Conservation (phyloP, 1,139 yeast species). For the Entelexis paramagnoliae region DNA sequence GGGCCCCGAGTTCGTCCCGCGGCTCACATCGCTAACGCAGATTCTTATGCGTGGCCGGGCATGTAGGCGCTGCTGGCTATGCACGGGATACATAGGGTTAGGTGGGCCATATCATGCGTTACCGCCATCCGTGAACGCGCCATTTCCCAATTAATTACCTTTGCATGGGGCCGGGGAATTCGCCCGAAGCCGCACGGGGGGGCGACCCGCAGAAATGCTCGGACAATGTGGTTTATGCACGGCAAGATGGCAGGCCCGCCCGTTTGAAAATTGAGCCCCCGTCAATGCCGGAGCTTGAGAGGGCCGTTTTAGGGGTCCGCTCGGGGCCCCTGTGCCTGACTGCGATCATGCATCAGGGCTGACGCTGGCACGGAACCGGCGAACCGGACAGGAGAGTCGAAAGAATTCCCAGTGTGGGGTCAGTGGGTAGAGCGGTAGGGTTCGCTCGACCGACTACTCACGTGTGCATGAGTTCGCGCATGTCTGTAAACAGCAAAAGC, state of each 20-base stretch:
- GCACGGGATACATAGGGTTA: neutral
- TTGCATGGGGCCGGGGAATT: neutral
- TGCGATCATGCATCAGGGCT: neutral
- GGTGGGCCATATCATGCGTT: neutral
- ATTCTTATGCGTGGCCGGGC: neutral
- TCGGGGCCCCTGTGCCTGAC: neutral
- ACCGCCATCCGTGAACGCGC: neutral
- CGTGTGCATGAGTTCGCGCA: neutral
- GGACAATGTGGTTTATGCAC: too few species aligned
- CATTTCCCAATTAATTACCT: neutral
- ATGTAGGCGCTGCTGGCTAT: neutral
- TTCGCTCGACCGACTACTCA: neutral
- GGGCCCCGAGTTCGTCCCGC: neutral
- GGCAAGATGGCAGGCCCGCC: too few species aligned
- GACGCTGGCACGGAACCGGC: neutral
- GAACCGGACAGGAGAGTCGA: neutral
- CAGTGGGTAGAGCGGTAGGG: conserved; percentile 1
- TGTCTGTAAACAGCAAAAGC: neutral
- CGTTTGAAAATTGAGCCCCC: neutral
- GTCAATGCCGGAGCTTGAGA: neutral
- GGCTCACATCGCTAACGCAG: neutral
- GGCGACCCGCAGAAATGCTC: too few species aligned
- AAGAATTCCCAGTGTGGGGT: neutral
- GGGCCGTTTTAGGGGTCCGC: neutral
- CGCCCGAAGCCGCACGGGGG: neutral